Conservation (phyloP, 257 asterid species). For the Catharanthus roseus region DNA sequence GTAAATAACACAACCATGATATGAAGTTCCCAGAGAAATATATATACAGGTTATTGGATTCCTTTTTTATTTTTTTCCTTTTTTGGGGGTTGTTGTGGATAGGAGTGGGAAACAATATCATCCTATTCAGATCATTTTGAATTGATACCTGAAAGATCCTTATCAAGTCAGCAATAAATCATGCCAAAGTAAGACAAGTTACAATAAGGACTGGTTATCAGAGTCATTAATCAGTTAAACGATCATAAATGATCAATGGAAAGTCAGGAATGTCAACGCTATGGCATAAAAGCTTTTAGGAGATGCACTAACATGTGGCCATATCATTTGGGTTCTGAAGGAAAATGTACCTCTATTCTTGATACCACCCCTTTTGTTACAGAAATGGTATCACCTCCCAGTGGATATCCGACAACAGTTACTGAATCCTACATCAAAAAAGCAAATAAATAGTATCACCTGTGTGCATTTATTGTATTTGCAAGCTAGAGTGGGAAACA, state of each 20-base stretch:
- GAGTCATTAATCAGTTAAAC: background rate
- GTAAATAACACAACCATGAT: background rate
- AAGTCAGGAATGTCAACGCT: background rate
- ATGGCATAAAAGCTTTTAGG: background rate
- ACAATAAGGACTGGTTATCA: background rate
- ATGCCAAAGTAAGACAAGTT: background rate
- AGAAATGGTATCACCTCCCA: constrained; percentile 97
- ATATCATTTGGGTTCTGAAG: constrained; percentile 12
- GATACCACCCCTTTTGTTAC: constrained; percentile 98
- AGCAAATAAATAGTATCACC: background rate
- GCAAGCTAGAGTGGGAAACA: constrained; percentile 13
- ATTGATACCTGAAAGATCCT: background rate
- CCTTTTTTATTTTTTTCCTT: background rate
- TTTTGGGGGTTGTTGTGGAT: background rate
- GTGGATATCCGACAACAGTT: constrained; percentile 97
- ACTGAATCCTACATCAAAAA: constrained; percentile 68
- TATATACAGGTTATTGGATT: background rate
- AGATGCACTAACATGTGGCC: background rate
- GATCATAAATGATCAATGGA: background rate
- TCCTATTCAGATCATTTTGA: background rate
- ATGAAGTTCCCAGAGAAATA: background rate
- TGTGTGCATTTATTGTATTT: background rate
- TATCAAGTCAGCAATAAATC: background rate
- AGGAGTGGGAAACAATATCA: background rate
- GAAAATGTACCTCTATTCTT: constrained; percentile 78